Base-by-base conservation (phyloP, 2,329 filamentous ascomycete species). In the Arthrinium puccinioides region DNA sequence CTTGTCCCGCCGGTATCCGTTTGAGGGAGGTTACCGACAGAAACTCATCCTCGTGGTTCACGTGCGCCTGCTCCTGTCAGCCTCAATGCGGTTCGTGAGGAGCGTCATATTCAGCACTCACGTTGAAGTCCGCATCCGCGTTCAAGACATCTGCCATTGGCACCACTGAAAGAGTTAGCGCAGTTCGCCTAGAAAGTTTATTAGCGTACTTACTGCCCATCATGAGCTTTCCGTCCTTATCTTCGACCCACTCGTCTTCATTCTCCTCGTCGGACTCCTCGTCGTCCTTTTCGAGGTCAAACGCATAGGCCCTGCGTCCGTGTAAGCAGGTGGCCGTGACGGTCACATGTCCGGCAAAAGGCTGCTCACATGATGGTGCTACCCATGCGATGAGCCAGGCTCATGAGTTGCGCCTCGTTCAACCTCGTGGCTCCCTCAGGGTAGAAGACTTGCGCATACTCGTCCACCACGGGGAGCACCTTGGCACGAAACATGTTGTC, bases 91-190 rank as follows among this genome's bases (percentile, higher is more conserved):
- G 25, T 4, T 4, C 25, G 25, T 8, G 5, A 4, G 9, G 6
- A 11, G 25, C 8, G 25, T 11, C 9, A 14, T 14, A 2, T 27
- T 8, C 13, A 19, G 25, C 24, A 57, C 70, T 50, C 49, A 83
- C 84, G 48, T 95, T 94, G 59, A 92, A 92, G 46, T 87, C 79
- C 5, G 84, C 87, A 56, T 95, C 86, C 0, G 88, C 87, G 51
- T 94, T 95, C 21, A 96, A 70, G 53, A 94, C 81, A 55, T 95
- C 89, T 1, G 88, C 88, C 67, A 96, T 75, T 2, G 88, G 87
- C 0, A 95, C 84, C 86, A 95, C 33, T 36, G 24, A n/a, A 6
- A 7, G 23, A 16, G 9, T 14, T 9, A 11, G 20, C 20, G 31
- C n/a, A 33, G 21, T 33, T 20, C 21, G 9, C 20, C 9, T 11